Evolutionary conservation across 352 stramenopile species (phyloP).

Genomic region (Globisporangium yorkense): DNA sequence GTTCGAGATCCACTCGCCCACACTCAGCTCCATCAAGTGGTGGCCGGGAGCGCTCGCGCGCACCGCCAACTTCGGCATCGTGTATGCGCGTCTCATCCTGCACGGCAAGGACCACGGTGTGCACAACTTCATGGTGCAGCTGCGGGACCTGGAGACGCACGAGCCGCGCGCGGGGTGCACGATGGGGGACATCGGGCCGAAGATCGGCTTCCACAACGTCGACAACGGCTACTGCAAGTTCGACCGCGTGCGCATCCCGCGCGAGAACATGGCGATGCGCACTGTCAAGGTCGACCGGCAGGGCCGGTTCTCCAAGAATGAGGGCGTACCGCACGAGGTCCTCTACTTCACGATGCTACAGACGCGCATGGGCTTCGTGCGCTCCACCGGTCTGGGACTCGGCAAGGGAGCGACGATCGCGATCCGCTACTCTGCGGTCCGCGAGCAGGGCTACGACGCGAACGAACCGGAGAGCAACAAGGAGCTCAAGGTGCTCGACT

Average conservation of each 20-base stretch:
- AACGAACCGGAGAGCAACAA: no score
- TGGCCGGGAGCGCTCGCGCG: conserved; percentile 87
- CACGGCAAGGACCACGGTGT: conserved; percentile 74
- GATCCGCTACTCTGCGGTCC: no score
- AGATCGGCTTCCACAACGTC: conserved; percentile 89
- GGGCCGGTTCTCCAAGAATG: conserved; percentile 49
- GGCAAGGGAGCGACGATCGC: no score
- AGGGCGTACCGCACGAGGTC: conserved; percentile 38
- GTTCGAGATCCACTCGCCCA: conserved; percentile 90
- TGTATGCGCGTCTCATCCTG: conserved; percentile 82
- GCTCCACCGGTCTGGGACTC: no score
- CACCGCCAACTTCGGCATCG: conserved; percentile 89
- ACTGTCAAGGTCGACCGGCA: conserved; percentile 44
- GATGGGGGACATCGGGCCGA: conserved; percentile 90
- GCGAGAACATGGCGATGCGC: conserved; percentile 52
- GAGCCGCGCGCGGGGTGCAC: conserved; percentile 80
- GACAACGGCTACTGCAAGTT: conserved; percentile 91
- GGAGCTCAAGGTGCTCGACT: no score
- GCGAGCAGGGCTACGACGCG: no score
- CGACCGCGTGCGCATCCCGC: conserved; percentile 82
- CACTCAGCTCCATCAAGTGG: conserved; percentile 93
- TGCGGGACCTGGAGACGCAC: conserved; percentile 50
- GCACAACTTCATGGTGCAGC: conserved; percentile 92
- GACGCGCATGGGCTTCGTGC: conserved; percentile 22
- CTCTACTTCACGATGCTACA: conserved; percentile 83